Base-by-base conservation (phyloP, 768 basidiomycete genomes). In the Xanthoconium purpureum region DNA sequence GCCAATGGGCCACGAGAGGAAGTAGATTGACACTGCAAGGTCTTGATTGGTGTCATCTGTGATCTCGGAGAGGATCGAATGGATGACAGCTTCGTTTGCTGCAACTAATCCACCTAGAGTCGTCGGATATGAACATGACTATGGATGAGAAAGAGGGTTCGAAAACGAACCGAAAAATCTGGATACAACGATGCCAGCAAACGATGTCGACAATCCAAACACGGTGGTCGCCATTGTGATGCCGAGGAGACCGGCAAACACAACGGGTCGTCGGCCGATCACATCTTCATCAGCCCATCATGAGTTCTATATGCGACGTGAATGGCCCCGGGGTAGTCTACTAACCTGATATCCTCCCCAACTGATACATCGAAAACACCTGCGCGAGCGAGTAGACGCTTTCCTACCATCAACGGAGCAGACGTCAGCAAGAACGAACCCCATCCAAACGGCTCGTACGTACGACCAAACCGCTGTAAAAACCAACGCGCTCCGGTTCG, bases 401-500 rank as follows among this genome's bases (percentile, higher is more conserved):
- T 64, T 87, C 85, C 85, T 87, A 5, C 6, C 33, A 46, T 36
- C 12, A 11, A 20, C 48, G 14, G 12, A 7, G 18, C 17, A 14
- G n/a, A 29, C 29, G 36, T 50, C 37, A 50, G 15, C 13, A 24
- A 3, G 30, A 13, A 15, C 6, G 3, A 5, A 5, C 32, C 42
- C 30, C 55, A 32, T 46, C 15, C 18, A 15, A 35, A 42, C 2
- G 63, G 78, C 53, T 51, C 3, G 15, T 17, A 58, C 62, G n/a
- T 48, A 84, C 84, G 49, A 85, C 80, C 37, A 86, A 50, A 18
- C 87, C 87, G 56, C 84, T 86, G 65, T 87, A 87, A 52, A 85
- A 81, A 1, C 85, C 87, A n/a, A 86, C 79, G 55, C 75, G 75
- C n/a, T 82, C 81, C 5, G 78, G 78, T 58, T 83, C 75, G 12